These are phyloP conservation scores for Poa pratensis DNA, from an alignment of 176 grass and related monocot species.

Conservation along the genomic window DNA sequence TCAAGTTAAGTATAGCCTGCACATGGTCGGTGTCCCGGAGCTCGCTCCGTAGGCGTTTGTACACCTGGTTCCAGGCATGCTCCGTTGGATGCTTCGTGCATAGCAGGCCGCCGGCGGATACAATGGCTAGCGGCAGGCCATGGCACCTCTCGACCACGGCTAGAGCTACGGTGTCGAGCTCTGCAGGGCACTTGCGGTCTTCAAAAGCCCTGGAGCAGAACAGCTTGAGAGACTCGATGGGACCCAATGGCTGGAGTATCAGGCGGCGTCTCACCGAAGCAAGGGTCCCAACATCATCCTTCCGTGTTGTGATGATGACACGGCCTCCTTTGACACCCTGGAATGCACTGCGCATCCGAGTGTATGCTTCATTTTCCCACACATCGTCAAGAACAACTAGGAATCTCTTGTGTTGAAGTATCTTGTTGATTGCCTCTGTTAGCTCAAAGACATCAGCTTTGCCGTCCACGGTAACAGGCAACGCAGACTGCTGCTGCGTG, in stretches of 20 bases:
- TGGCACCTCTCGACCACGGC: too few relatives aligned
- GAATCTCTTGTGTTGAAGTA: background rate
- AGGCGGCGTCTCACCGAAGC: background rate
- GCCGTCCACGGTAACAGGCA: background rate
- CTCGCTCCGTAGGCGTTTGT: too few relatives aligned
- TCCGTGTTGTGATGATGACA: background rate
- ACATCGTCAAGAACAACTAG: background rate
- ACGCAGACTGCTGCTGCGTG: background rate
- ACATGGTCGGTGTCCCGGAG: too few relatives aligned
- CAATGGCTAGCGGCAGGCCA: too few relatives aligned
- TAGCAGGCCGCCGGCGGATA: too few relatives aligned
- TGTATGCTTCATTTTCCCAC: background rate
- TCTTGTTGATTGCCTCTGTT: background rate
- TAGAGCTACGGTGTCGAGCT: too few relatives aligned
- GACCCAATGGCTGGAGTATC: conserved; percentile 16
- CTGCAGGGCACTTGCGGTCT: too few relatives aligned
- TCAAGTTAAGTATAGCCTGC: too few relatives aligned
- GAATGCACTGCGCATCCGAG: background rate
- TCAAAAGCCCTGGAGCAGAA: background rate
- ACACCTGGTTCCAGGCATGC: too few relatives aligned
- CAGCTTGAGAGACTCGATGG: background rate
- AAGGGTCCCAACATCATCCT: background rate
- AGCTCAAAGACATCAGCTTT: background rate
- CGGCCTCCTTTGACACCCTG: background rate
- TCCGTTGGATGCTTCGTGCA: too few relatives aligned